Evolutionary conservation across 2,329 filamentous ascomycete genomes (phyloP), one percentile per base, ranked within the genome.

Genomic region (Bisporella sp.): DNA sequence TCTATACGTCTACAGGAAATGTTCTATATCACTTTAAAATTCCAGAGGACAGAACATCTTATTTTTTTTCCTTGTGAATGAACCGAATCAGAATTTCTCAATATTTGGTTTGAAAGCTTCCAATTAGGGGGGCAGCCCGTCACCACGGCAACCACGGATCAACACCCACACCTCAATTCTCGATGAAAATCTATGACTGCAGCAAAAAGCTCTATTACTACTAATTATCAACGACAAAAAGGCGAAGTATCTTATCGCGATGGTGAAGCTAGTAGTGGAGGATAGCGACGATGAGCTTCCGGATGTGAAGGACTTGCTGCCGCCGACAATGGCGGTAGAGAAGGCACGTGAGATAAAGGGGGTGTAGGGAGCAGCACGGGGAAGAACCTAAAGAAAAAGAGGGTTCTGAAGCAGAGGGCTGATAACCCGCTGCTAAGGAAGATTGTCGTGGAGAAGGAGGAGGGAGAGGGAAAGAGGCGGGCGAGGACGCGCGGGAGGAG

Each of bases 391-490:
- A 62, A 58, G 45, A 6, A 11, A 9, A 47, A 47, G 35, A 49
- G 60, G 33, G 47, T 62, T 6, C 31, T 62, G 33, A 57, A 59
- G 42, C 51, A 52, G 42, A 52, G 45, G 9, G 31, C 33, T 45
- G 57, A 61, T 48, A 62, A 62, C 49, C 56, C 60, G 4, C 45
- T 62, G 1, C 44, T 62, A 30, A 48, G 58, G n/a, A 59, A 58
- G 6, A 11, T 61, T 30, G 39, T 37, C 33, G 35, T 31, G 45
- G 8, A 28, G 35, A 47, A 41, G 6, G 12, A 33, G 31, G n/a
- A 6, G 35, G n/a, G 35, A 2, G n/a, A 37, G n/a, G n/a, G 35
- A 37, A 2, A 4, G 35, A n/a, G 8, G 35, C 35, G 8, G 35
- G 35, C n/a, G 35, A 37, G 35, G 35, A 37, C 8, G n/a, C 8